These are phyloP conservation scores for Ceratocystis cubensis DNA, from an alignment of 2,329 filamentous ascomycete species.

Conservation along the genomic window DNA sequence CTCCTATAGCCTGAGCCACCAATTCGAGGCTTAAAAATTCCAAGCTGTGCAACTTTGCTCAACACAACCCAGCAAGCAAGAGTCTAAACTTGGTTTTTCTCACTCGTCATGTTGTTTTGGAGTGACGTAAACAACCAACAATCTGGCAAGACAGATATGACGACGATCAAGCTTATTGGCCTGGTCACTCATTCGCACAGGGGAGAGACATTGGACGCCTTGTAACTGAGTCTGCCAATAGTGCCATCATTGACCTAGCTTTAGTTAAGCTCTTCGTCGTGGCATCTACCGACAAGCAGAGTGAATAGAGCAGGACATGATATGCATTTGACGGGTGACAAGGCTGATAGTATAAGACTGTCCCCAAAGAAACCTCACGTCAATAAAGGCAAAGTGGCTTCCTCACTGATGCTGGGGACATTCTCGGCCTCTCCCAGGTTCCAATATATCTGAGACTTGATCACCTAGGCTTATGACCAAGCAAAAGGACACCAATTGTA, in stretches of 20 bases:
- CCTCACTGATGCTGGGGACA: background rate
- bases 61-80: background rate
- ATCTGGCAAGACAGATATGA: background rate
- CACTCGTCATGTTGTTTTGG: constrained; percentile 2
- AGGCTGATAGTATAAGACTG: background rate
- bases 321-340: background rate
- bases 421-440: background rate
- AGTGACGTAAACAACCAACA: constrained; percentile 6
- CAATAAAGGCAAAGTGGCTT: background rate
- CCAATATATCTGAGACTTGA: background rate
- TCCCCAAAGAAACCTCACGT: background rate
- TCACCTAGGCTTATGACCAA: background rate
- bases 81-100: background rate
- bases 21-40: background rate
- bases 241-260: background rate
- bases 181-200: background rate
- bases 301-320: background rate
- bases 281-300: background rate
- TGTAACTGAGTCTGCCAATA: background rate
- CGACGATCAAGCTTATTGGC: background rate
- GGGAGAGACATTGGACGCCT: background rate
- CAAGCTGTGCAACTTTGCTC: background rate
- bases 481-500: background rate
- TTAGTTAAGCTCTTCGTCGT: background rate
- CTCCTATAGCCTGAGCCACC: too few species aligned